Evolutionary conservation across 768 basidiomycete genomes (phyloP).

Genomic region (Amanita pseudoporphyria): DNA sequence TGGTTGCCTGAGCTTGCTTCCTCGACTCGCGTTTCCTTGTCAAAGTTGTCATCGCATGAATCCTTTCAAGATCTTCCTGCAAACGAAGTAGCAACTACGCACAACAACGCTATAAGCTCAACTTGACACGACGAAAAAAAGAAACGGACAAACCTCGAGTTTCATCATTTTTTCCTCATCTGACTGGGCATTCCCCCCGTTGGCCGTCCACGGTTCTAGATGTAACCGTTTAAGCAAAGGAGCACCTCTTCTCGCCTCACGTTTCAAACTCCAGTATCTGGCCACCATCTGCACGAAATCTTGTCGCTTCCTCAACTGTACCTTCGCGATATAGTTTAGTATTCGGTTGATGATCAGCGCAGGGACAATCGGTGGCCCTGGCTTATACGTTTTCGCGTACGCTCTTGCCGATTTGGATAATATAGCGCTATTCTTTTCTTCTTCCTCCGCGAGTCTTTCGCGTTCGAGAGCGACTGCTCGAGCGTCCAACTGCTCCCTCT

Average conservation of each 20-base stretch:
- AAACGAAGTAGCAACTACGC: constrained; percentile 48
- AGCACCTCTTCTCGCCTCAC: constrained; percentile 88
- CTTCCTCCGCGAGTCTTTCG: constrained; percentile 28
- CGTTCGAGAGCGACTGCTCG: constrained; percentile 46
- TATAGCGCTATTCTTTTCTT: constrained; percentile 27
- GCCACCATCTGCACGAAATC: constrained; percentile 74
- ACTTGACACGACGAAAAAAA: neutral
- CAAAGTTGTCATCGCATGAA: constrained; percentile 57
- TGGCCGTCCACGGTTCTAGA: constrained; percentile 95
- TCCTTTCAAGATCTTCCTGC: constrained; percentile 65
- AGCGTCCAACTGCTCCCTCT: constrained; percentile 64
- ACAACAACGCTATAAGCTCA: neutral
- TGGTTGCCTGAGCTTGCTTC: constrained; percentile 62
- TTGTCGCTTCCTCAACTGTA: constrained; percentile 63
- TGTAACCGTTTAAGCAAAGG: constrained; percentile 89
- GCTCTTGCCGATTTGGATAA: constrained; percentile 78
- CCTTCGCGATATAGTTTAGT: constrained; percentile 57
- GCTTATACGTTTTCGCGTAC: constrained; percentile 86
- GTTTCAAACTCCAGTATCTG: constrained; percentile 95
- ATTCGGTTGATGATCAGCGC: constrained; percentile 75
- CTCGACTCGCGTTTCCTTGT: constrained; percentile 72
- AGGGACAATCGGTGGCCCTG: constrained; percentile 89
- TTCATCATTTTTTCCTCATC: constrained; percentile 79
- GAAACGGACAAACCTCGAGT: constrained; percentile 50
- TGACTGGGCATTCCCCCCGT: constrained; percentile 50